Conservation (phyloP, 225 moss, liverwort and hornwort genomes). For the Physcomitrellopsis africana region DNA sequence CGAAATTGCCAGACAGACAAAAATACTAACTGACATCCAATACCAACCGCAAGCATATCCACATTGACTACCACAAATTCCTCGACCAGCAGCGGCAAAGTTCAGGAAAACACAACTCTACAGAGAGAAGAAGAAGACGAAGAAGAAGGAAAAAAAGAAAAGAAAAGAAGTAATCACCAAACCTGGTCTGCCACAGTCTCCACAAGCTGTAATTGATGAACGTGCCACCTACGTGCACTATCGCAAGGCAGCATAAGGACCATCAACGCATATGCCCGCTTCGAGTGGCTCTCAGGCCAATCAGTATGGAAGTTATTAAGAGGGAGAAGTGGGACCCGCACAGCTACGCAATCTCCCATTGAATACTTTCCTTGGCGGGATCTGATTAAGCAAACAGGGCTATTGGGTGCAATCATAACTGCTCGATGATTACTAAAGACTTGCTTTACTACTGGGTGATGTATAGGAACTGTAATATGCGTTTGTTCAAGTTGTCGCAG, state of each 20-base stretch:
- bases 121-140: background rate
- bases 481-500: slow-evolving; percentile 50
- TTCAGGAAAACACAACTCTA: background rate
- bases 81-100: background rate
- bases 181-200: slow-evolving; percentile 74
- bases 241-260: slow-evolving; percentile 69
- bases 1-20: background rate
- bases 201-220: slow-evolving; percentile 62
- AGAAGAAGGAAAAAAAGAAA: background rate
- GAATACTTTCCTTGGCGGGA: slow-evolving; percentile 55
- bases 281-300: slow-evolving; percentile 62
- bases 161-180: slow-evolving; percentile 10
- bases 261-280: slow-evolving; percentile 67
- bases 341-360: slow-evolving; percentile 64
- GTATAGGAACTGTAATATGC: slow-evolving; percentile 38
- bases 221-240: slow-evolving; percentile 71
- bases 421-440: slow-evolving; percentile 67
- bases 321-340: slow-evolving; percentile 60
- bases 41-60: background rate
- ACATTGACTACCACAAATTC: background rate
- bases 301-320: slow-evolving; percentile 50
- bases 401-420: slow-evolving; percentile 58
- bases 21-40: slow-evolving; percentile 22
- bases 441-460: slow-evolving; percentile 59
- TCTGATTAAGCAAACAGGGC: slow-evolving; percentile 61